These are phyloP conservation scores for Pseudoscleropodium purum DNA, from an alignment of 225 moss, liverwort and hornwort species.

Conservation along the genomic window DNA sequence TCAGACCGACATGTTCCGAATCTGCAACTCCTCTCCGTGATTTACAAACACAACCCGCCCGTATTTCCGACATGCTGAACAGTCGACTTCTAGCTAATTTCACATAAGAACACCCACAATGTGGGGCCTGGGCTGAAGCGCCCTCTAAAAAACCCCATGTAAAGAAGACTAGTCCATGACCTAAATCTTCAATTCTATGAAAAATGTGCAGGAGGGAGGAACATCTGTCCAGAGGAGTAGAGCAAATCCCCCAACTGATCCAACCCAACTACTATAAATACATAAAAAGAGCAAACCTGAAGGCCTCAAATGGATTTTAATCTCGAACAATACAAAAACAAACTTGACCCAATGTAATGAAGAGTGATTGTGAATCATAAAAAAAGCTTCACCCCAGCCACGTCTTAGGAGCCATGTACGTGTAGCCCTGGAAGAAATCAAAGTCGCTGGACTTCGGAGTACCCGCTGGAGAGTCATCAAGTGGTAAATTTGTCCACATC, in stretches of 20 bases:
- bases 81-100: not conserved
- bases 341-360: not conserved
- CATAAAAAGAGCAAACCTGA: not conserved
- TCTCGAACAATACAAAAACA: not conserved
- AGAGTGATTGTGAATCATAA: not conserved
- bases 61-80: conserved; percentile 5
- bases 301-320: not conserved
- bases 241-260: not conserved
- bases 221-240: not conserved
- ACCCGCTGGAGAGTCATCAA: conserved; percentile 80
- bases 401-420: conserved; percentile 73
- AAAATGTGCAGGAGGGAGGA: conserved; percentile 31
- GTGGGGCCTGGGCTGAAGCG: not conserved
- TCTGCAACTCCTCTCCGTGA: conserved; percentile 18
- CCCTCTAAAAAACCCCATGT: not conserved
- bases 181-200: conserved; percentile 10
- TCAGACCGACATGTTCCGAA: conserved; percentile 13
- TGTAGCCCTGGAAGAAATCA: conserved; percentile 86
- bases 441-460: conserved; percentile 73
- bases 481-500: conserved; percentile 88
- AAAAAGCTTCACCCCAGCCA: conserved; percentile 31
- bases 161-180: not conserved
- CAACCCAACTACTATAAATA: conserved; percentile 35
- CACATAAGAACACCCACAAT: not conserved
- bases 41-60: conserved; percentile 23